These are phyloP conservation scores for Neonectria magnoliae DNA, from an alignment of 2,329 filamentous ascomycete genomes.

Conservation along the genomic window DNA sequence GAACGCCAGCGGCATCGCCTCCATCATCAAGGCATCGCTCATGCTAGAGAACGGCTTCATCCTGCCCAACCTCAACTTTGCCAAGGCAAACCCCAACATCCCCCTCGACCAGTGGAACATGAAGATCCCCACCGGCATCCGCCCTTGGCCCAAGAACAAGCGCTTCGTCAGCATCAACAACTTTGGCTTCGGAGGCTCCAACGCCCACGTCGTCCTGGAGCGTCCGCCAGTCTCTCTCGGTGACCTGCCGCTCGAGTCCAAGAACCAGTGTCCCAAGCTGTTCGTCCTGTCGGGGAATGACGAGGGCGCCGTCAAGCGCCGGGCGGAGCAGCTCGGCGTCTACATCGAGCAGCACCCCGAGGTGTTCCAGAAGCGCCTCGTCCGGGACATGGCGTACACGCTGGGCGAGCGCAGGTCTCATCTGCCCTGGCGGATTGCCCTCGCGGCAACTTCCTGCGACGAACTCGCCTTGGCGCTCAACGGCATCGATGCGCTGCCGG, in stretches of 20 bases:
- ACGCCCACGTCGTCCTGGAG: conserved; percentile 55
- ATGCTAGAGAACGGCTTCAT: conserved; percentile 63
- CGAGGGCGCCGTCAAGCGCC: conserved; percentile 46
- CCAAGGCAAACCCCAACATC: conserved; percentile 59
- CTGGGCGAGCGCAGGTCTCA: conserved; percentile 56
- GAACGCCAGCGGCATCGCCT: conserved; percentile 61
- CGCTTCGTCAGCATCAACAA: conserved; percentile 61
- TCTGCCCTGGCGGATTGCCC: conserved; percentile 55
- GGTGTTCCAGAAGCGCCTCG: conserved; percentile 54
- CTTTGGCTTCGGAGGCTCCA: conserved; percentile 59
- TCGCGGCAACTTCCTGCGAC: conserved; percentile 55
- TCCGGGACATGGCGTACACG: conserved; percentile 60
- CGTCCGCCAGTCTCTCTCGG: conserved; percentile 5
- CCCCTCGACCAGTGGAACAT: conserved; percentile 61
- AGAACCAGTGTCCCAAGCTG: conserved; percentile 45
- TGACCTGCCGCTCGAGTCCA: conserved; percentile 25
- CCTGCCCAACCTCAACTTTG: conserved; percentile 61
- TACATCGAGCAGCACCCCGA: conserved; percentile 55
- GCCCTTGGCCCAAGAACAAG: conserved; percentile 59
- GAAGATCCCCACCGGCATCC: conserved; percentile 55
- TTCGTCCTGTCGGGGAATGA: conserved; percentile 56
- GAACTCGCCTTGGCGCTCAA: conserved; percentile 58
- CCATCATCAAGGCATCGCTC: conserved; percentile 62
- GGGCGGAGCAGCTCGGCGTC: conserved; percentile 47
- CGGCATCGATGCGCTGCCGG: no score